These are phyloP conservation scores for Chlorella sp. DNA, from an alignment of 139 green algal species.

Conservation along the genomic window DNA sequence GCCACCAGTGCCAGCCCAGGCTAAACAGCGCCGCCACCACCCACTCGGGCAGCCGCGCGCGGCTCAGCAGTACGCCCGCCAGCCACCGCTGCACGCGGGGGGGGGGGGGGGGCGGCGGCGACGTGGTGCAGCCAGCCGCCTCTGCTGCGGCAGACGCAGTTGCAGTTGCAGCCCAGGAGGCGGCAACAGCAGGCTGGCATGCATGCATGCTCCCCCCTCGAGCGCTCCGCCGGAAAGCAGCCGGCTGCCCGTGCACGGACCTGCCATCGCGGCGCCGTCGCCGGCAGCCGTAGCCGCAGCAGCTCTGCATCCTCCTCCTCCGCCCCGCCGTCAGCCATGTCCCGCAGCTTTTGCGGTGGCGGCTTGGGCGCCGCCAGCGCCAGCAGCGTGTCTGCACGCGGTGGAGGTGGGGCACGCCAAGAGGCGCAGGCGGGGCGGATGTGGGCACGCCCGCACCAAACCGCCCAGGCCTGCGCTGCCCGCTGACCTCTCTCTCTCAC, in stretches of 20 bases:
- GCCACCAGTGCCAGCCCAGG: constrained; percentile 22
- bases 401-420: not conserved
- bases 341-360: constrained; percentile 1
- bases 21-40: constrained; percentile 29
- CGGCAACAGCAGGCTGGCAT: too few relatives aligned
- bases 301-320: constrained; percentile 11
- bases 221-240: too few relatives aligned
- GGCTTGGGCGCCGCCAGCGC: constrained; percentile 15
- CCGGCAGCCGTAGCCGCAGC: constrained; percentile 15
- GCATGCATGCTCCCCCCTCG: too few relatives aligned
- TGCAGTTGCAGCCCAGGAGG: too few relatives aligned
- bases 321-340: not conserved
- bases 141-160: too few relatives aligned
- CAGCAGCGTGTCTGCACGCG: constrained; percentile 19
- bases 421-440: too few relatives aligned
- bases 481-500: too few relatives aligned
- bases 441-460: too few relatives aligned
- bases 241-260: not conserved
- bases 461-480: too few relatives aligned
- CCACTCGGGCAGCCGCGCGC: constrained; percentile 35
- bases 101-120: not conserved
- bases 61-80: constrained; percentile 15
- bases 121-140: not conserved
- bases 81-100: not conserved
- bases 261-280: constrained; percentile 1